Evolutionary conservation across 257 asterid genomes (phyloP).

Genomic region (Ajuga chamaepitys): DNA sequence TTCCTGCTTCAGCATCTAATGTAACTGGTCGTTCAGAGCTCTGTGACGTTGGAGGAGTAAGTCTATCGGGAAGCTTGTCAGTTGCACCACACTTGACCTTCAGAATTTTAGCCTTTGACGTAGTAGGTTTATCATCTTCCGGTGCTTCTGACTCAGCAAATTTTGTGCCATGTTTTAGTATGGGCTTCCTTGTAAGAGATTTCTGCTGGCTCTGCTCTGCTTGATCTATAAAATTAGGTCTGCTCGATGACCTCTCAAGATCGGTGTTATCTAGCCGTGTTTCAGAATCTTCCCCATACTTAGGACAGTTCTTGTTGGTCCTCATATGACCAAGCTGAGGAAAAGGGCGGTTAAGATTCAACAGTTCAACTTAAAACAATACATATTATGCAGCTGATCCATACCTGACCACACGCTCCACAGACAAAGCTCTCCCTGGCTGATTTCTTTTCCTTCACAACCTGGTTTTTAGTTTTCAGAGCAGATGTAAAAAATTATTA

Average conservation of each 20-base stretch:
- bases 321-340: constrained; percentile 97
- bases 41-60: constrained; percentile 64
- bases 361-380: constrained; percentile 1
- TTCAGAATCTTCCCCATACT: constrained; percentile 79
- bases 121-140: constrained; percentile 70
- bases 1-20: constrained; percentile 66
- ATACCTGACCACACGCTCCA: constrained; percentile 99
- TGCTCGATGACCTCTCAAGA: constrained; percentile 45
- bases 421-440: constrained; percentile 97
- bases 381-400: constrained; percentile 12
- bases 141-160: constrained; percentile 45
- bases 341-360: constrained; percentile 10
- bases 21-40: constrained; percentile 61
- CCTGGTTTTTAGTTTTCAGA: constrained; percentile 38
- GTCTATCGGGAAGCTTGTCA: constrained; percentile 67
- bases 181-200: constrained; percentile 44
- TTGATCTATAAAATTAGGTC: constrained; percentile 45
- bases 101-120: constrained; percentile 72
- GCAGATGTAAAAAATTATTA: constrained; percentile 16
- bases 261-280: constrained; percentile 56
- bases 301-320: constrained; percentile 98
- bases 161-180: constrained; percentile 51
- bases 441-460: constrained; percentile 83
- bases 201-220: constrained; percentile 58
- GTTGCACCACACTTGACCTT: constrained; percentile 79